Evolutionary conservation across 2,329 filamentous ascomycete genomes (phyloP).

Genomic region (Pleomassaria siparia): DNA sequence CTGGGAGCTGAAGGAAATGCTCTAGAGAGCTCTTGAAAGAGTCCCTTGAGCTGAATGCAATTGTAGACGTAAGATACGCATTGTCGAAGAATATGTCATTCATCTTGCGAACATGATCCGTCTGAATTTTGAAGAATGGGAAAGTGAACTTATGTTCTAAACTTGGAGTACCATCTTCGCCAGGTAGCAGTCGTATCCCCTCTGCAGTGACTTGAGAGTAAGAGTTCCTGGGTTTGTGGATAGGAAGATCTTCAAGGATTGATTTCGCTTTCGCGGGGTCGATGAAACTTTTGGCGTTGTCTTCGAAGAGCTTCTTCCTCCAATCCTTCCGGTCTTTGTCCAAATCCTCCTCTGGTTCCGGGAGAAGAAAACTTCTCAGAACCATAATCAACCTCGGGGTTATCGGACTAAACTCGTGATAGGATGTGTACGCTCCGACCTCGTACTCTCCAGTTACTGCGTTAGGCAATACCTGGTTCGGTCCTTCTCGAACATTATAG

Average conservation of each 20-base stretch:
- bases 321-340: not conserved
- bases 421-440: not conserved
- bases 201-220: not conserved
- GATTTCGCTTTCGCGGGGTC: not conserved
- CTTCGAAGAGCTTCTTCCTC: not conserved
- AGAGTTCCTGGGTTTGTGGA: not conserved
- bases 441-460: not conserved
- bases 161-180: not conserved
- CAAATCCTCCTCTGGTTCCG: not conserved
- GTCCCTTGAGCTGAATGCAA: not conserved
- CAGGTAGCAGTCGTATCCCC: not conserved
- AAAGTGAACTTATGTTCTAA: not conserved
- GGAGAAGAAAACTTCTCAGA: not conserved
- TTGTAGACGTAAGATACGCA: not conserved
- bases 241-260: not conserved
- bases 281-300: too few relatives aligned
- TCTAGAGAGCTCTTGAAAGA: not conserved
- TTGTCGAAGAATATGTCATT: not conserved
- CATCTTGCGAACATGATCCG: not conserved
- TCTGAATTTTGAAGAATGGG: not conserved
- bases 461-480: not conserved
- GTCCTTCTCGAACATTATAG: not conserved
- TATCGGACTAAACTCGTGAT: slow-evolving; percentile 1
- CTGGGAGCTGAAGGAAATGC: slow-evolving; percentile 1
- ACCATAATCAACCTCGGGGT: not conserved